Evolutionary conservation across 2,329 filamentous ascomycete genomes (phyloP).

Genomic region (Aspergillus aculeatinus): DNA sequence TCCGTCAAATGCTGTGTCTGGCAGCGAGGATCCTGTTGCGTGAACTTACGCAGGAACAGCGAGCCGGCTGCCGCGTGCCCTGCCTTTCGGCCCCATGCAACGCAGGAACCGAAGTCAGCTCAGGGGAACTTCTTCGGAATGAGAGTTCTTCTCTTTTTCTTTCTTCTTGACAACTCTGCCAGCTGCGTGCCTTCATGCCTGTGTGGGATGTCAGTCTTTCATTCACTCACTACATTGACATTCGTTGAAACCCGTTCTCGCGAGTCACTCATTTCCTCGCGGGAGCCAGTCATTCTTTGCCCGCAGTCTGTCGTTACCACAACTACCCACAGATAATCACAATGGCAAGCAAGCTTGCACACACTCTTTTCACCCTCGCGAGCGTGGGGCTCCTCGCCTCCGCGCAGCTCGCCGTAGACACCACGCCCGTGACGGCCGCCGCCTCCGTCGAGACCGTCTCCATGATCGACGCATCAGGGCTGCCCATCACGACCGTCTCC

Average conservation of each 20-base stretch:
- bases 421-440: background rate
- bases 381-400: background rate
- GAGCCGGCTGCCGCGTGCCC: background rate
- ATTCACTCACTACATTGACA: background rate
- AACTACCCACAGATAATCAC: background rate
- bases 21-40: background rate
- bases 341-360: background rate
- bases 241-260: background rate
- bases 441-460: constrained; percentile 2
- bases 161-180: background rate
- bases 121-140: background rate
- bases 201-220: background rate
- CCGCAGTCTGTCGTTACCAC: background rate
- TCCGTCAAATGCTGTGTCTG: background rate
- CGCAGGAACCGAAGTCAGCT: background rate
- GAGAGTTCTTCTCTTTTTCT: background rate
- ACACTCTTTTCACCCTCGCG: background rate
- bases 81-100: background rate
- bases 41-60: background rate
- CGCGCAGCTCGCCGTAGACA: background rate
- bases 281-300: background rate
- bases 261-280: background rate
- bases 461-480: constrained; percentile 1
- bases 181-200: background rate
- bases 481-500: constrained; percentile 4